These are phyloP conservation scores for Vitis hybrid DNA, from an alignment of 177 flowering plant species.

Conservation along the genomic window DNA sequence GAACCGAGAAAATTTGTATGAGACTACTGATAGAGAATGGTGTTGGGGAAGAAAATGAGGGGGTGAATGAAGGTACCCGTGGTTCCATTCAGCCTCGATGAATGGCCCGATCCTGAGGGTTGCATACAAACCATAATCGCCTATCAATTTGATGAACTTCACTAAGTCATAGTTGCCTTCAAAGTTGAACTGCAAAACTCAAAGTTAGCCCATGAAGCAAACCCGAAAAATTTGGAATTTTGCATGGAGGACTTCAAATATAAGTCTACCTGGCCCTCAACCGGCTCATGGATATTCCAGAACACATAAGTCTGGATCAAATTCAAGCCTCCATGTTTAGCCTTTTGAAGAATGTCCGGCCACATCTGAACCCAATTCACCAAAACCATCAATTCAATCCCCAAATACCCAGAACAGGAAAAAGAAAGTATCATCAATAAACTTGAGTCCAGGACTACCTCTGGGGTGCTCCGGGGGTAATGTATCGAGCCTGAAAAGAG, in stretches of 20 bases:
- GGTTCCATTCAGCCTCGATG: slow-evolving; percentile 89
- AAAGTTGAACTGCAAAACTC: slow-evolving; percentile 50
- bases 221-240: neutral
- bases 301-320: slow-evolving; percentile 86
- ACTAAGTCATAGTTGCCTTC: slow-evolving; percentile 62
- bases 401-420: neutral
- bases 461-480: slow-evolving; percentile 65
- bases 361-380: slow-evolving; percentile 42
- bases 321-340: slow-evolving; percentile 59
- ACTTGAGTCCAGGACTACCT: slow-evolving; percentile 22
- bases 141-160: slow-evolving; percentile 60
- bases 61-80: slow-evolving; percentile 44
- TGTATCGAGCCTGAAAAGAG: slow-evolving; percentile 78
- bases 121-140: slow-evolving; percentile 50
- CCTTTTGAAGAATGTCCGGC: slow-evolving; percentile 41
- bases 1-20: neutral
- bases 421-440: neutral
- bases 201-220: neutral
- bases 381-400: neutral
- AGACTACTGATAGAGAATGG: neutral
- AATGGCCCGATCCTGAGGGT: slow-evolving; percentile 79
- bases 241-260: neutral
- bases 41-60: neutral
- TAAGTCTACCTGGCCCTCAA: slow-evolving; percentile 60
- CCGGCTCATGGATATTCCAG: slow-evolving; percentile 93